A percentile compares a stretch with the other conserved stretches of the same genome.
phyloP scores from a whole-genome alignment of 331 rosid genomes.

The Acacia concinna region DNA sequence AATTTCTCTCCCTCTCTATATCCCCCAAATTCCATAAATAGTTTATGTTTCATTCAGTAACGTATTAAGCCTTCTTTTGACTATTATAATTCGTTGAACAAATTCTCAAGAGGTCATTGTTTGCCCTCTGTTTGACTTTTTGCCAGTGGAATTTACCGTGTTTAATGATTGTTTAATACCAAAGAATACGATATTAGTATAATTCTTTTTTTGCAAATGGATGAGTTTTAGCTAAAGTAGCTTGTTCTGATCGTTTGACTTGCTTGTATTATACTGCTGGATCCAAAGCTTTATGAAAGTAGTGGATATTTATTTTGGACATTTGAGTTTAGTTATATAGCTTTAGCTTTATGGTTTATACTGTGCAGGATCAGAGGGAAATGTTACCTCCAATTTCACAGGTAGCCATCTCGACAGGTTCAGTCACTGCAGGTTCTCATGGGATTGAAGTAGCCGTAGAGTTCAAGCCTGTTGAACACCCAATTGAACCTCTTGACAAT shows the following conservation, averaged over 20 bases:
- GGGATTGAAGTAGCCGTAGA: slow-evolving; percentile 89
- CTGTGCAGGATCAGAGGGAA: slow-evolving; percentile 75
- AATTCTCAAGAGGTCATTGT: neutral
- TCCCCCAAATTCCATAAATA: neutral
- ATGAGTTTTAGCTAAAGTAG: neutral
- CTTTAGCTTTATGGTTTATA: neutral
- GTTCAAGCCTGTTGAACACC: slow-evolving; percentile 95
- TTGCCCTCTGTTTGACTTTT: neutral
- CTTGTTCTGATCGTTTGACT: neutral
- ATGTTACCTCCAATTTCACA: slow-evolving; percentile 58
- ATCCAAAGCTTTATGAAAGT: neutral
- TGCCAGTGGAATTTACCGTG: neutral
- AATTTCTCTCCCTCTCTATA: neutral
- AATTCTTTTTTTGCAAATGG: neutral
- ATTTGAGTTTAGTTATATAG: neutral
- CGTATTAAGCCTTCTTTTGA: neutral
- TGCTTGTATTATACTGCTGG: neutral
- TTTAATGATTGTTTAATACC: neutral
- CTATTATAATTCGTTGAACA: neutral
- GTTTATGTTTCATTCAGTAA: neutral
- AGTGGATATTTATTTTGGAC: neutral
- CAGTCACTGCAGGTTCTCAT: slow-evolving; percentile 58
- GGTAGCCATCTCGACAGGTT: slow-evolving; percentile 38
- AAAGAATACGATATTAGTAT: neutral
- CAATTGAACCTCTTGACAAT: slow-evolving; percentile 73